phyloP scores from a whole-genome alignment of 257 asterid genomes.

The Solanum medicagineum region DNA sequence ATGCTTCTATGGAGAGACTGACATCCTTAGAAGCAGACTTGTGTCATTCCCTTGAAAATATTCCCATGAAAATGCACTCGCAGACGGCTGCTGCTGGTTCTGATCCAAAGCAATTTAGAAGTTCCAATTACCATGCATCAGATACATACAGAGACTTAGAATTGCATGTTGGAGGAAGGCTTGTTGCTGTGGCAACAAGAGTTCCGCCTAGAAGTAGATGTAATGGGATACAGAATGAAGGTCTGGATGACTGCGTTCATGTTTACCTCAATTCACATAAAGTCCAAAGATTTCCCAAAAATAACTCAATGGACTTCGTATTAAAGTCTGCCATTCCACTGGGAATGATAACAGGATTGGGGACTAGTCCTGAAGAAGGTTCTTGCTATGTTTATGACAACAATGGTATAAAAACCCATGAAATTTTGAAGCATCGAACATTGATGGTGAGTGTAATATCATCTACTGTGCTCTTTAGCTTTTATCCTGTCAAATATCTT shows the following conservation, averaged over 20 bases:
- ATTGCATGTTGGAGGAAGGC: constrained; percentile 63
- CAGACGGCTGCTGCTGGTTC: constrained; percentile 11
- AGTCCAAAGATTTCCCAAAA: constrained; percentile 12
- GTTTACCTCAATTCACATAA: constrained; percentile 41
- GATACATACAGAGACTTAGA: constrained; percentile 68
- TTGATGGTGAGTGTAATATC: constrained; percentile 42
- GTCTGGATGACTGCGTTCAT: constrained; percentile 46
- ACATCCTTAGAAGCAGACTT: constrained; percentile 18
- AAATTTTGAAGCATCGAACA: constrained; percentile 84
- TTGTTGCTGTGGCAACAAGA: constrained; percentile 76
- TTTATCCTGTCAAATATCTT: background rate
- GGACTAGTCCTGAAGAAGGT: constrained; percentile 82
- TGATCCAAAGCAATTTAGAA: constrained; percentile 17
- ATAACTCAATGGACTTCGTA: constrained; percentile 13
- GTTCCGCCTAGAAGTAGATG: constrained; percentile 31
- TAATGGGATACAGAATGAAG: constrained; percentile 22
- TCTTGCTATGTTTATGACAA: constrained; percentile 53
- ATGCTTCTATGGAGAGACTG: constrained; percentile 25
- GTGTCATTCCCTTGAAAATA: constrained; percentile 10
- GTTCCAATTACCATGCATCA: constrained; percentile 17
- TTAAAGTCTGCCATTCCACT: constrained; percentile 36
- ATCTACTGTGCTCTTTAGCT: background rate
- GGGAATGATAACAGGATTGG: constrained; percentile 74
- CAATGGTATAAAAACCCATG: constrained; percentile 62
- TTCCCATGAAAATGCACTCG: constrained; percentile 5